Evolutionary conservation across 2,329 filamentous ascomycete genomes (phyloP).

Genomic region (Aplosporella prunicola): DNA sequence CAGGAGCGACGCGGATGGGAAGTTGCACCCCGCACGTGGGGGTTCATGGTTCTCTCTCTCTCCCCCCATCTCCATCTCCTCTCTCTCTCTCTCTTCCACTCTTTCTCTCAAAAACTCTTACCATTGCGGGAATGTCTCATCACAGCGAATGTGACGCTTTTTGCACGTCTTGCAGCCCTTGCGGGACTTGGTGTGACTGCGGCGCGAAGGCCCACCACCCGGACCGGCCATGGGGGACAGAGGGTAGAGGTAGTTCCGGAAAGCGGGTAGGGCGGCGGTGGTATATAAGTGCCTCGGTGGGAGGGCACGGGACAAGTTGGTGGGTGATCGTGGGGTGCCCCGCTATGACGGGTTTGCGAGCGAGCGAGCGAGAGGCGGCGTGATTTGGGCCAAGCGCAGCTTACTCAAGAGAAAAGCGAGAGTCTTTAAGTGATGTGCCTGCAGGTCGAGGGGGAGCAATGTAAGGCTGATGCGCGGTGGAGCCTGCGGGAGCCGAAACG

Average conservation of each 20-base stretch:
- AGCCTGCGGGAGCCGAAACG: not conserved
- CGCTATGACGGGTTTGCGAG: conserved; percentile 1
- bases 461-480: conserved; percentile 9
- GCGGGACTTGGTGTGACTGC: conserved; percentile 95
- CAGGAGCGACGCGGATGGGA: not conserved
- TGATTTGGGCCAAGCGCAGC: not conserved
- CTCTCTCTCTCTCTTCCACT: no score
- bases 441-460: conserved; percentile 4
- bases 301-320: conserved; percentile 5
- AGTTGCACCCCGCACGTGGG: not conserved
- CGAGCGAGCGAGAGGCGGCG: no score
- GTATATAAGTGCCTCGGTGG: conserved; percentile 3
- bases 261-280: conserved; percentile 6
- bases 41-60: no score
- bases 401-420: conserved; percentile 7
- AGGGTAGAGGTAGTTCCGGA: not conserved
- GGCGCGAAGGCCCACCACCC: conserved; percentile 81
- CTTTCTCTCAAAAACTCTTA: no score
- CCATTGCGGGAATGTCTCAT: conserved; percentile 98
- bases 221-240: conserved; percentile 69
- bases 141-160: conserved; percentile 91
- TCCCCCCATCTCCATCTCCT: no score
- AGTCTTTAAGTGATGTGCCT: conserved; percentile 1
- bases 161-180: conserved; percentile 99
- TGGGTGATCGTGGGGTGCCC: conserved; percentile 7